phyloP scores from a whole-genome alignment of 495 filamentous ascomycete species.

The Neurospora sp. region DNA sequence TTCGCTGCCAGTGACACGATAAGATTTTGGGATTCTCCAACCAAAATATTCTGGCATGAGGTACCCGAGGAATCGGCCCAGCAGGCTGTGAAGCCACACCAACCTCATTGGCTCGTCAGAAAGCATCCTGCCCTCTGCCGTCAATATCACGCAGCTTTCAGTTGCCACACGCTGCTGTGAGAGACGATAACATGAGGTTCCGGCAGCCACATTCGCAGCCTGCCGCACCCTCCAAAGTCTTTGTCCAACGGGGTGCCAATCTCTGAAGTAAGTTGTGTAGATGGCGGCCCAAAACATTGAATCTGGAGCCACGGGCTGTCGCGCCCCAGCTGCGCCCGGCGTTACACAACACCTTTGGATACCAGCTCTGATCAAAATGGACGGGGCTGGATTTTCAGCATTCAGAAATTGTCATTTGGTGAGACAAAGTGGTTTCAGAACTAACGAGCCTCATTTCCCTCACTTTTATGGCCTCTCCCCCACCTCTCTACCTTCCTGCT shows the following conservation, averaged over 20 bases:
- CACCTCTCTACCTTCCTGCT: background rate
- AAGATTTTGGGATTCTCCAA: background rate
- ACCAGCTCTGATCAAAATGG: background rate
- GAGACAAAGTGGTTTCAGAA: too few species aligned
- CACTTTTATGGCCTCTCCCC: too few species aligned
- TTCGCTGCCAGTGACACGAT: too few species aligned
- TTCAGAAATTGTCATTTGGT: too few species aligned
- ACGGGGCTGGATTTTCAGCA: background rate
- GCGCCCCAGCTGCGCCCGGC: background rate
- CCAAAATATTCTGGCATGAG: background rate
- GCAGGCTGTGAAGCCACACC: background rate
- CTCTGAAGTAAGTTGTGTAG: too few species aligned
- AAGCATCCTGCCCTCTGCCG: background rate
- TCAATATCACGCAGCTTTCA: background rate
- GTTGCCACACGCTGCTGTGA: too few species aligned
- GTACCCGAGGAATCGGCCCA: background rate
- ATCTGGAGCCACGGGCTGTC: too few species aligned
- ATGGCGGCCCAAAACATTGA: too few species aligned
- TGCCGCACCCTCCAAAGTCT: background rate
- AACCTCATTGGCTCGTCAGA: background rate
- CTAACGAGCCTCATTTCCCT: too few species aligned
- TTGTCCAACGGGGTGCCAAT: too few species aligned
- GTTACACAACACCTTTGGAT: background rate
- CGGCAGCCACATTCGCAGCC: background rate
- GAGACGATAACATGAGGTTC: background rate